phyloP scores from a whole-genome alignment of 1,284 basidiomycete genomes.

The Cerioporus squamosus region DNA sequence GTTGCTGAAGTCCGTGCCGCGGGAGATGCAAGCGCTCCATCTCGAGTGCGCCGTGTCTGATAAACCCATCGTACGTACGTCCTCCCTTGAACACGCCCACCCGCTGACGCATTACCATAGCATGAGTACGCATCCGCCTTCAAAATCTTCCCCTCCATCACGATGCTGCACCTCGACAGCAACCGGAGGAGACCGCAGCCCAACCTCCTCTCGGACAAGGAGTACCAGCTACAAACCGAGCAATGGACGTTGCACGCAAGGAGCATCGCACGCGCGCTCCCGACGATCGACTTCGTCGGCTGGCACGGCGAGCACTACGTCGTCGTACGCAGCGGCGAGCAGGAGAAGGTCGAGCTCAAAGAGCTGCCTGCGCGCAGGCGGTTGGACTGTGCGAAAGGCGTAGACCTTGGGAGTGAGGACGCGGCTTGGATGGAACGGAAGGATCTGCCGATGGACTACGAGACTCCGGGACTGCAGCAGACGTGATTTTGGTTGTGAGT shows the following conservation, averaged over 20 bases:
- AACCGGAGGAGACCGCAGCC: slow-evolving; percentile 55
- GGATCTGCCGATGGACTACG: slow-evolving; percentile 73
- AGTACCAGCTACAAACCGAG: slow-evolving; percentile 58
- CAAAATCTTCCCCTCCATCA: slow-evolving; percentile 49
- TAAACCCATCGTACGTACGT: slow-evolving; percentile 49
- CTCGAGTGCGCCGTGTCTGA: slow-evolving; percentile 53
- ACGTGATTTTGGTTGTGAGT: slow-evolving; percentile 16
- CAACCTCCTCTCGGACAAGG: slow-evolving; percentile 61
- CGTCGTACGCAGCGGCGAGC: slow-evolving; percentile 42
- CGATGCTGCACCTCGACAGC: slow-evolving; percentile 61
- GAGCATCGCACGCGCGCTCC: slow-evolving; percentile 51
- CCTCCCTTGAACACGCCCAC: not conserved
- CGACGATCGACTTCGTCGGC: slow-evolving; percentile 63
- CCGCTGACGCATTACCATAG: slow-evolving; percentile 33
- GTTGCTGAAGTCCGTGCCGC: slow-evolving; percentile 50
- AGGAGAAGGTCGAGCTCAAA: slow-evolving; percentile 54
- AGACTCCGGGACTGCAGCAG: slow-evolving; percentile 55
- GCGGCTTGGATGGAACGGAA: slow-evolving; percentile 70
- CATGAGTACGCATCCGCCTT: slow-evolving; percentile 55
- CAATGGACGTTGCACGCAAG: slow-evolving; percentile 55
- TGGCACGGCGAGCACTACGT: slow-evolving; percentile 75
- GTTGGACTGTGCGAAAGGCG: slow-evolving; percentile 68
- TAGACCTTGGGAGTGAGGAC: slow-evolving; percentile 66
- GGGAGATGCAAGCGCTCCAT: slow-evolving; percentile 55
- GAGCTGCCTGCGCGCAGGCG: slow-evolving; percentile 61